Evolutionary conservation across 805 yeast species (phyloP).

Genomic region (Candida argentea): DNA sequence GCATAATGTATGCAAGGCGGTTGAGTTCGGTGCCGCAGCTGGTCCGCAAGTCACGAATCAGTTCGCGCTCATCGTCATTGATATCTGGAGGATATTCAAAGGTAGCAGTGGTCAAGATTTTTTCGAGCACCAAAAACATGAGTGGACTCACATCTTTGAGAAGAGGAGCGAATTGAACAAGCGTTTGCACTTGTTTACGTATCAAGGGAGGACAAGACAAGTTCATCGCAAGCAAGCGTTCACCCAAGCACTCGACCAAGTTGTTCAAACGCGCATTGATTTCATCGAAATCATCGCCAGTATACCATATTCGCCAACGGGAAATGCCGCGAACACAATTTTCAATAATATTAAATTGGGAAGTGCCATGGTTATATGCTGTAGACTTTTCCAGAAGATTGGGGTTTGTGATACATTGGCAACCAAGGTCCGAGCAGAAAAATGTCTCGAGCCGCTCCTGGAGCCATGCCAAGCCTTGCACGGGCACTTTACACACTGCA

Average conservation of each 20-base stretch:
- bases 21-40: constrained; percentile 93
- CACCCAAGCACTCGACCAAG: constrained; percentile 60
- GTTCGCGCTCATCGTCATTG: constrained; percentile 66
- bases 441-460: constrained; percentile 62
- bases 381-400: constrained; percentile 48
- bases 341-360: constrained; percentile 81
- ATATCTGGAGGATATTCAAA: constrained; percentile 61
- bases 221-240: constrained; percentile 63
- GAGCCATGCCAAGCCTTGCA: constrained; percentile 74
- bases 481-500: constrained; percentile 76
- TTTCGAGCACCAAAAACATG: constrained; percentile 78
- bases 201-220: constrained; percentile 72
- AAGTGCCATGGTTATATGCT: constrained; percentile 64
- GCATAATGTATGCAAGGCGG: constrained; percentile 89
- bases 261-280: constrained; percentile 42
- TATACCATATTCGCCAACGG: constrained; percentile 93
- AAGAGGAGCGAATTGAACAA: constrained; percentile 89
- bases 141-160: constrained; percentile 65
- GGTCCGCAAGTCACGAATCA: constrained; percentile 78
- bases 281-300: constrained; percentile 41
- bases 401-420: constrained; percentile 45
- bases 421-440: constrained; percentile 63
- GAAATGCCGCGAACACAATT: constrained; percentile 86
- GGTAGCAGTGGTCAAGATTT: constrained; percentile 74
- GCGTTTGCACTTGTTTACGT: constrained; percentile 80